Base-by-base conservation (phyloP, 1,284 basidiomycete species). In the Entoloma clypeatum region DNA sequence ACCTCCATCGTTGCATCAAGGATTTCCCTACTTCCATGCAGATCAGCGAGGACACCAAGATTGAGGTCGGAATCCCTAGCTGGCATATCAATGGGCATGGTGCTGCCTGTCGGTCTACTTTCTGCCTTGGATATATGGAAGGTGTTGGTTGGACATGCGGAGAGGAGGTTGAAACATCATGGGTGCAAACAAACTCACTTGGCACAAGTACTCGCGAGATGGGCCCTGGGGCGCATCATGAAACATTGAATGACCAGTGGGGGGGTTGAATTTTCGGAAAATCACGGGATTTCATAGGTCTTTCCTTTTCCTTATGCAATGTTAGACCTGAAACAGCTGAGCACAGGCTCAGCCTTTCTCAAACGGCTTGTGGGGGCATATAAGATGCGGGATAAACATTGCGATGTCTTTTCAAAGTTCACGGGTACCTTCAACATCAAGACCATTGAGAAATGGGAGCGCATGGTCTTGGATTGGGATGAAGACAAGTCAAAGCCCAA, bases 81-180 rank as follows among this genome's bases (percentile, higher is more conserved):
- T 57, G 51, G 53, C 55, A 57, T 26, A 49, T 54, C 36, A 52
- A 53, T 27, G 50, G 48, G 0, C 53, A 57, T 23, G 45, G 49
- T 2, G 10, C 27, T 7, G 10, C 27, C 1, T 57, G 55, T 36
- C 38, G 36, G 8, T 19, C 35, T 3, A 47, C 47, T 5, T 54
- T 47, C 29, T 30, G 10, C 16, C 28, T 57, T 0, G 38, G 22
- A 4, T 47, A 53, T 42, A 36, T 45, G 25, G 16, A 36, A 10
- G 53, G 51, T 17, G 41, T 39, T 8, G 48, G 50, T 8, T 14
- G 39, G 7, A 54, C 51, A 11, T 50, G 47, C 31, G 50, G 54
- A 0, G 50, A 57, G 16, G 51, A 54, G 3, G 30, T 52, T 4
- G 51, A 57, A 36, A 19, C 33, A 8, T 25, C 36, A 25, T 57